phyloP scores from a whole-genome alignment of 2,329 filamentous ascomycete genomes.

The Nannizzia gypsea region DNA sequence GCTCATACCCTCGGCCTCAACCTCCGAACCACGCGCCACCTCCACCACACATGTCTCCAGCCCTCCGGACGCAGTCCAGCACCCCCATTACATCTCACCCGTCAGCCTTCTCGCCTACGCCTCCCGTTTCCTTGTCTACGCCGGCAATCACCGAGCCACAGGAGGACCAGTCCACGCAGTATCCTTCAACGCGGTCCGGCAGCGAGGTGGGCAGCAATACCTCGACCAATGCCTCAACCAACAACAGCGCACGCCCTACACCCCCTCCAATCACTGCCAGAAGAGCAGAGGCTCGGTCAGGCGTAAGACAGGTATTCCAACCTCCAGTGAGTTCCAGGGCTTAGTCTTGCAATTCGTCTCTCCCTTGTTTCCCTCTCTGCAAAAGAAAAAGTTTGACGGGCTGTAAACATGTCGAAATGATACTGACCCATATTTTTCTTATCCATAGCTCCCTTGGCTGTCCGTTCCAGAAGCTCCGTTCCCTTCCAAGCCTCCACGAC shows the following conservation, averaged over 20 bases:
- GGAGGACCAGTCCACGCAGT: conserved; percentile 18
- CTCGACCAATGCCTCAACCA: conserved; percentile 23
- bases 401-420: conserved; percentile 9
- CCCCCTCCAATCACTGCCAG: conserved; percentile 15
- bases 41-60: conserved; percentile 18
- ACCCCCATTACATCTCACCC: conserved; percentile 27
- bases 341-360: not conserved
- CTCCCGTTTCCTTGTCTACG: conserved; percentile 18
- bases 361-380: no score
- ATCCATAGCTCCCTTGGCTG: conserved; percentile 46
- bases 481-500: conserved; percentile 39
- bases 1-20: conserved; percentile 33
- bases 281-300: conserved; percentile 12
- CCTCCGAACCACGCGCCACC: conserved; percentile 28
- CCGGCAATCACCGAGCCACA: conserved; percentile 23
- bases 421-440: not conserved
- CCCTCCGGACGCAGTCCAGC: conserved; percentile 19
- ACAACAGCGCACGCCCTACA: conserved; percentile 5
- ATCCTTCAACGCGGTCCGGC: conserved; percentile 12
- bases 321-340: conserved; percentile 23
- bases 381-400: not conserved
- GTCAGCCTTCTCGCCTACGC: conserved; percentile 23
- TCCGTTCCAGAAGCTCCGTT: conserved; percentile 45
- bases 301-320: conserved; percentile 15
- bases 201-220: conserved; percentile 17